Percentiles rank a stretch among this genome's conserved stretches.
These are phyloP conservation scores for Nicotiana noctiflora DNA, from an alignment of 257 asterid species.

Conservation along the genomic window DNA sequence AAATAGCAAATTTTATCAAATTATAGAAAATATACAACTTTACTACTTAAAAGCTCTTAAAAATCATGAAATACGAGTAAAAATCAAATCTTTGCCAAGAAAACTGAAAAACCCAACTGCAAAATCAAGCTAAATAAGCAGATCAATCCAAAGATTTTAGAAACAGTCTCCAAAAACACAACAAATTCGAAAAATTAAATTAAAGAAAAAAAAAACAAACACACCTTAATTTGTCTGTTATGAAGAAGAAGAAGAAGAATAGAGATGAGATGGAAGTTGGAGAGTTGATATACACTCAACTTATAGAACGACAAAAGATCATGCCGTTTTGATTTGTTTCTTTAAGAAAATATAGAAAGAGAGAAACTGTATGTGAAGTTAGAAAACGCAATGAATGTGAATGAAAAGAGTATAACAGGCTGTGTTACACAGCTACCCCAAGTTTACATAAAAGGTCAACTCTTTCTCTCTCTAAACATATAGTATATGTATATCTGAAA, in stretches of 20 bases:
- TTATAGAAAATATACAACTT: neutral
- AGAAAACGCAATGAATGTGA: slow-evolving; percentile 3
- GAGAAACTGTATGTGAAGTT: neutral
- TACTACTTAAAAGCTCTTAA: neutral
- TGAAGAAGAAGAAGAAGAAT: too few species aligned
- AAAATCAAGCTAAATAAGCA: neutral
- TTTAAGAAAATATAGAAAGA: neutral
- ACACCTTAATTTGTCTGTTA: neutral
- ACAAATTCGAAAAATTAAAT: neutral
- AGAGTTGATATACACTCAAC: neutral
- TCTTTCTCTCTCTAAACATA: neutral
- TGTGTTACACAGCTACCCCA: neutral
- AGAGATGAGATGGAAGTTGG: neutral
- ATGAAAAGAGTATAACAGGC: neutral
- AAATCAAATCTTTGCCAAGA: neutral
- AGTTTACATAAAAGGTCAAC: neutral
- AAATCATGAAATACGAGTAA: neutral
- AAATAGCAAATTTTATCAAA: neutral
- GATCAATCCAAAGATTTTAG: neutral
- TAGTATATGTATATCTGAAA: neutral
- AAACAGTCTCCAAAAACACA: neutral
- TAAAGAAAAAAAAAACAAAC: neutral
- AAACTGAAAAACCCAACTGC: neutral
- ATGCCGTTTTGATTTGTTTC: neutral
- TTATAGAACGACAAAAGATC: neutral